Base-by-base conservation (phyloP, 108 stramenopile species). In the Schizochytrium sp. region DNA sequence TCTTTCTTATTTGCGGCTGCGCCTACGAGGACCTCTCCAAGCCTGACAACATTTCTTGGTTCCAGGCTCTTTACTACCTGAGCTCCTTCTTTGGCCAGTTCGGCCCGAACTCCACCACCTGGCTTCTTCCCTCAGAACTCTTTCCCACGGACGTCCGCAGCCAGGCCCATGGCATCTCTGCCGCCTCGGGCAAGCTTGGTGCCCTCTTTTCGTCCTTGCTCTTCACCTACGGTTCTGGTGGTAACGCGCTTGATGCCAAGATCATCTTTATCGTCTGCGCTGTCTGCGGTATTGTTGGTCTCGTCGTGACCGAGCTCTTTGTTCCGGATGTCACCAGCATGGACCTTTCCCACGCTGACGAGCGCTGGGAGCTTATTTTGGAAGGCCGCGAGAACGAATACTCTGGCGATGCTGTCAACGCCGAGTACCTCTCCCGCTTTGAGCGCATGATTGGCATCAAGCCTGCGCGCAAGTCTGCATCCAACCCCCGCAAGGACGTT, bases 81-180 rank as follows among this genome's bases (percentile, higher is more conserved):
- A 93, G 93, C 21, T 94, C 93, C 89, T 91, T 94, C 76, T 94
- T 94, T 88, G 91, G 63, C 48, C 91, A 93, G 23, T 93, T 91
- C 45, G 94, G 94, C 19, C 93, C 94, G 16, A 94, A 94, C 89
- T 87, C 93, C 5, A 94, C 93, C 29, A 94, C 94, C 0, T 94
- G 91, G 89, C 91, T 95, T n/a, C 91, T 95, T 57, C 94, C 94
- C 44, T 90, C 92, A 5, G 93, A 93, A 87, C 89, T 90, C 44
- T 95, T 93, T 57, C 93, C 94, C 19, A 89, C 92, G 28, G 69
- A 92, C 23, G 89, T 93, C 16, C 91, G 94, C 0, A 60, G 90
- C 60, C 91, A 93, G 34, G 60, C 88, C 48, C 93, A 94, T 55
- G 94, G 94, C 0, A 60, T 95, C 44, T 92, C 91, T 4, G 94